Evolutionary conservation across 2,329 filamentous ascomycete genomes (phyloP), one percentile per base, ranked within the genome.

Genomic region (Trichophyton benhamiae): DNA sequence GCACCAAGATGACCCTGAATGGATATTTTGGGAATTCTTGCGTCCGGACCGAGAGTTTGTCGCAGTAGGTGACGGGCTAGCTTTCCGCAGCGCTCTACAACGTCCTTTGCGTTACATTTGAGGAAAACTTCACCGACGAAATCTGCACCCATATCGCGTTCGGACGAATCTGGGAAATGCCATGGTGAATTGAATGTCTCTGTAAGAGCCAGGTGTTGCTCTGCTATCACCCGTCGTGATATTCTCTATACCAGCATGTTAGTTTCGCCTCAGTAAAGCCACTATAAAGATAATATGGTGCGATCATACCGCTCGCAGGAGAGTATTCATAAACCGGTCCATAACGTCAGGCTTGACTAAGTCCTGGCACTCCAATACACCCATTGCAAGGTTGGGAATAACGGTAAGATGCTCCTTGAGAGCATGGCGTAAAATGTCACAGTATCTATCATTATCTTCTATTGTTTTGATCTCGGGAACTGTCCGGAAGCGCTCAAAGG

Each of bases 111-210:
- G 65, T 90, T 89, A 75, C 94, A 97, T 68, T 88, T 91, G 58
- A 97, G 83, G 70, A 99, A 95, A 13, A 99, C 91, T 71, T 97
- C 91, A 63, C 94, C 94, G 15, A 99, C 90, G 69, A 95, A 95
- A 65, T 97, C 92, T 57, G 88, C 77, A 63, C 83, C 81, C n/a
- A 78, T 72, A 59, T 84, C 80, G 42, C 83, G 81, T 44, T 87
- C 81, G 66, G 87, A 87, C 2, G 88, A 85, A 64, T 90, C 84
- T 0, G 90, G 88, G 62, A 91, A 92, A 77, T 96, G 91, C 84
- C 89, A 91, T 1, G 89, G 87, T 0, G 89, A 88, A 72, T 94
- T 87, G 77, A 91, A 97, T 1, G 91, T 96, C 67, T 97, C 91
- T 3, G 91, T 96, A 17, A 99, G 82, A 8, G 94, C 91, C 42